phyloP scores from a whole-genome alignment of 139 green algal species.

The Chlorella sp. region DNA sequence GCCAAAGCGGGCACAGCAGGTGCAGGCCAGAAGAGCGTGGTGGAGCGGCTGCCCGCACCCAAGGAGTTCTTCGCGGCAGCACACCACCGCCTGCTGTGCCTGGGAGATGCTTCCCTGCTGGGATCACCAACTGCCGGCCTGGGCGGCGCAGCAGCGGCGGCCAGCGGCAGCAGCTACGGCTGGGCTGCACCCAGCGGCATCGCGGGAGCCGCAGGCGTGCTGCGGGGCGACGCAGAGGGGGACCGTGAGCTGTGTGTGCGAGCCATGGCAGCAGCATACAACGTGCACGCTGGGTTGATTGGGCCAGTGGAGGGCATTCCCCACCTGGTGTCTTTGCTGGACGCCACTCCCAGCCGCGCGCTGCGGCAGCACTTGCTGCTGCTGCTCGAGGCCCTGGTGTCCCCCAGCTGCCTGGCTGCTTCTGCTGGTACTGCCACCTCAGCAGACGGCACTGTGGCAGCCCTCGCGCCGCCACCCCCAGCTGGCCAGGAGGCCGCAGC shows the following conservation, averaged over 20 bases:
- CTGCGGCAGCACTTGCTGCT: constrained; percentile 79
- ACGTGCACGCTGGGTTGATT: constrained; percentile 60
- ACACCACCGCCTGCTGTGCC: constrained; percentile 83
- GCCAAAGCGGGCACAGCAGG: background rate
- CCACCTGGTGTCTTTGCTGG: constrained; percentile 79
- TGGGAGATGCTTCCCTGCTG: constrained; percentile 64
- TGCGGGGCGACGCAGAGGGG: constrained; percentile 42
- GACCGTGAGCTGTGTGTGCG: constrained; percentile 81
- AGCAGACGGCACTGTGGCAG: background rate
- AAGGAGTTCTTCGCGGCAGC: constrained; percentile 83
- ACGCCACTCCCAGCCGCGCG: constrained; percentile 64
- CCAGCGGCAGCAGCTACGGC: too few species aligned
- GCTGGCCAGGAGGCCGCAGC: constrained; percentile 1
- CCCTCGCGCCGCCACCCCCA: background rate
- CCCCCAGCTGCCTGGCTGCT: constrained; percentile 30
- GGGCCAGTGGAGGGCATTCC: constrained; percentile 82
- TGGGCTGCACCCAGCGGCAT: background rate
- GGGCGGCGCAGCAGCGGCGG: background rate
- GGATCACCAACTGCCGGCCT: background rate
- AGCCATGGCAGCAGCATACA: constrained; percentile 90
- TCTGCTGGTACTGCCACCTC: constrained; percentile 40
- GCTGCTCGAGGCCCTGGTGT: constrained; percentile 83
- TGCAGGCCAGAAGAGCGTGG: constrained; percentile 51
- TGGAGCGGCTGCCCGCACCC: constrained; percentile 74
- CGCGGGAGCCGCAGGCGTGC: background rate